Conservation (phyloP, 1,284 basidiomycete species). For the Pseudomicrostroma phylloplanum region DNA sequence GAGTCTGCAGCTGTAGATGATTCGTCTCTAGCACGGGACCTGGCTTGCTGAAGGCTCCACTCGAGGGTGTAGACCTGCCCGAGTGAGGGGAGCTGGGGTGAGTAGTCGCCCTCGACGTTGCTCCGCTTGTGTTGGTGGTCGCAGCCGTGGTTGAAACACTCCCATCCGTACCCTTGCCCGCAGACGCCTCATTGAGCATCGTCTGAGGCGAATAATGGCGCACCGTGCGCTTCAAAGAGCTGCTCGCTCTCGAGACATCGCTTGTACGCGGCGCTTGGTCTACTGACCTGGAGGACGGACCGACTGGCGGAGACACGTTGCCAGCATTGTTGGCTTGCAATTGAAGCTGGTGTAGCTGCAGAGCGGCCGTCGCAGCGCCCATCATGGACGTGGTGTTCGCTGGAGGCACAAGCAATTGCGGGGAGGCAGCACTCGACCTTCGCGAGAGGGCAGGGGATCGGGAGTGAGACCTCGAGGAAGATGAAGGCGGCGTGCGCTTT, state of each 20-base stretch:
- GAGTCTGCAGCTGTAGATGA: constrained; percentile 40
- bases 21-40: constrained; percentile 36
- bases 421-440: background rate
- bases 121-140: background rate
- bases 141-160: background rate
- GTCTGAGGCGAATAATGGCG: background rate
- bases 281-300: background rate
- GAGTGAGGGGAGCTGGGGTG: constrained; percentile 8
- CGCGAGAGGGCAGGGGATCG: background rate
- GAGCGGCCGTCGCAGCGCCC: background rate
- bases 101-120: background rate
- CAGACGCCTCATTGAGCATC: background rate
- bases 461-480: background rate
- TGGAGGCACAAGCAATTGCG: too few relatives aligned
- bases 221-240: too few relatives aligned
- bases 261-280: background rate
- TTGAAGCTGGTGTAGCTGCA: constrained; percentile 2
- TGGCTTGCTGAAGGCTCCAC: background rate
- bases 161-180: background rate
- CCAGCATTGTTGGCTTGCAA: background rate
- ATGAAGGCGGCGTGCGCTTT: background rate
- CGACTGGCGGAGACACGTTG: background rate
- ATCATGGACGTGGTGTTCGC: background rate
- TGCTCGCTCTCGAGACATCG: too few relatives aligned
- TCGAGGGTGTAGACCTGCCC: constrained; percentile 1